Percentiles rank a stretch among this genome's conserved stretches.
Conservation (phyloP, 1,284 basidiomycete species). For the Cutaneotrichosporon spelunceum region DNA sequence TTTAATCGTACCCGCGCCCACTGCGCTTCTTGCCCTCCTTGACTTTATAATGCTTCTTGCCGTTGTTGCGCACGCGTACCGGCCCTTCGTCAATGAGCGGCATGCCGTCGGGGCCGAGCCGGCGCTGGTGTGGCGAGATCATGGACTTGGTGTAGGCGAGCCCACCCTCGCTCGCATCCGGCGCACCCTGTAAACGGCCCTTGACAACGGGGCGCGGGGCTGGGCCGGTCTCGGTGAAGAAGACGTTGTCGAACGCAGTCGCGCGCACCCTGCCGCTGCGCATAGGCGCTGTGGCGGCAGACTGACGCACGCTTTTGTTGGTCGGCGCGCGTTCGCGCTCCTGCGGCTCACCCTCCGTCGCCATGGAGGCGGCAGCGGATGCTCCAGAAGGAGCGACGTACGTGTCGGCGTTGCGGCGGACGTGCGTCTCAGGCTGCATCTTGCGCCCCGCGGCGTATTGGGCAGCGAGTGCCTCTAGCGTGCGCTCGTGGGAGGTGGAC, state of each 20-base stretch:
- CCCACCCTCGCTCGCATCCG: conserved; percentile 52
- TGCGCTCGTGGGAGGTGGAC: conserved; percentile 63
- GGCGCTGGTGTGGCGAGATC: conserved; percentile 75
- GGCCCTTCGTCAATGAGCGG: conserved; percentile 54
- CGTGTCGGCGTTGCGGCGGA: conserved; percentile 76
- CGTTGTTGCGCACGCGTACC: conserved; percentile 56
- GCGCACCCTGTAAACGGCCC: conserved; percentile 54
- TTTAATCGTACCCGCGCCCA: conserved; percentile 78
- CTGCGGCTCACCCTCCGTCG: neutral
- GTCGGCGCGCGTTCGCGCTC: conserved; percentile 18
- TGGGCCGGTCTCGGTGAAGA: conserved; percentile 65
- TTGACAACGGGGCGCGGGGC: conserved; percentile 64
- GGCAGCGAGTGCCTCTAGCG: conserved; percentile 57
- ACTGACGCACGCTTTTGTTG: conserved; percentile 30
- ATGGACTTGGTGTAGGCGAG: conserved; percentile 62
- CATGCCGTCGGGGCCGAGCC: conserved; percentile 71
- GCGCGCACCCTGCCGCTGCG: conserved; percentile 56
- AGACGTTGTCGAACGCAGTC: conserved; percentile 72
- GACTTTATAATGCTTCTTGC: conserved; percentile 89
- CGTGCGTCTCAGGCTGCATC: conserved; percentile 76
- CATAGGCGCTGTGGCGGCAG: conserved; percentile 45
- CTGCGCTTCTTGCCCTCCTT: conserved; percentile 80
- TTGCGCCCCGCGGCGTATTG: conserved; percentile 62
- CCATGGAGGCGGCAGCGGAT: neutral
- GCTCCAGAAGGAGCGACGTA: conserved; percentile 57